These are phyloP conservation scores for Sporobolomyces pararoseus DNA, from an alignment of 768 basidiomycete genomes.

Conservation along the genomic window DNA sequence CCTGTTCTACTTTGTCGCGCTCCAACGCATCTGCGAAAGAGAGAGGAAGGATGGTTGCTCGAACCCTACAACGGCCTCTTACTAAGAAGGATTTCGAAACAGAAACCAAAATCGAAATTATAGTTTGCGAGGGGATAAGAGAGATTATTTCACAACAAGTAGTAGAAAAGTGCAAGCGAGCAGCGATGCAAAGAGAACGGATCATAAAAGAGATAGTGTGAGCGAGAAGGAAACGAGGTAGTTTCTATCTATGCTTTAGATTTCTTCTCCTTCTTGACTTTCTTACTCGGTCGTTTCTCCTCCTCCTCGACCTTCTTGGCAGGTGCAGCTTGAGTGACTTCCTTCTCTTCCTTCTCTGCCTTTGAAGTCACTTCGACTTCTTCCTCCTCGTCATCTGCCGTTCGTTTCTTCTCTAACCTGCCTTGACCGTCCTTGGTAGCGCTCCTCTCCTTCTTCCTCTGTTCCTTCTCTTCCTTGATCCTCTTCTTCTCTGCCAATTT, in stretches of 20 bases:
- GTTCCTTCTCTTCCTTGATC: conserved; percentile 30
- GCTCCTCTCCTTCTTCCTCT: conserved; percentile 32
- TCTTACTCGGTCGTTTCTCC: neutral
- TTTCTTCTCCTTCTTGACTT: conserved; percentile 35
- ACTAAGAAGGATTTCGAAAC: no score
- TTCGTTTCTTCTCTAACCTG: conserved; percentile 26
- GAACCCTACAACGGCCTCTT: no score
- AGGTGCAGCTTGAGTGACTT: conserved; percentile 1
- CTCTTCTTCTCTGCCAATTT: conserved; percentile 23
- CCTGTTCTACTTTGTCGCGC: no score
- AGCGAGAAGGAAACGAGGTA: neutral
- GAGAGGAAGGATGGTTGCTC: no score
- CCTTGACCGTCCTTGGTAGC: conserved; percentile 40
- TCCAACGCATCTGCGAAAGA: no score
- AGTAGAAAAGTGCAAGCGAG: neutral
- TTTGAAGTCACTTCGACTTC: conserved; percentile 18
- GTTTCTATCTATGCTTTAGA: conserved; percentile 36
- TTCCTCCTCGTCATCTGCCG: conserved; percentile 29
- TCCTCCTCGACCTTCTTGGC: neutral
- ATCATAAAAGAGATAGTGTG: no score
- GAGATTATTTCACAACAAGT: neutral
- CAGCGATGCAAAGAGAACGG: neutral
- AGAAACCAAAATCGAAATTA: no score
- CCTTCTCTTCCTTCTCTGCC: conserved; percentile 13
- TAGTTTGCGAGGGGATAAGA: neutral